Conservation (phyloP, 2,329 filamentous ascomycete genomes). For the Metarhizium humberi region DNA sequence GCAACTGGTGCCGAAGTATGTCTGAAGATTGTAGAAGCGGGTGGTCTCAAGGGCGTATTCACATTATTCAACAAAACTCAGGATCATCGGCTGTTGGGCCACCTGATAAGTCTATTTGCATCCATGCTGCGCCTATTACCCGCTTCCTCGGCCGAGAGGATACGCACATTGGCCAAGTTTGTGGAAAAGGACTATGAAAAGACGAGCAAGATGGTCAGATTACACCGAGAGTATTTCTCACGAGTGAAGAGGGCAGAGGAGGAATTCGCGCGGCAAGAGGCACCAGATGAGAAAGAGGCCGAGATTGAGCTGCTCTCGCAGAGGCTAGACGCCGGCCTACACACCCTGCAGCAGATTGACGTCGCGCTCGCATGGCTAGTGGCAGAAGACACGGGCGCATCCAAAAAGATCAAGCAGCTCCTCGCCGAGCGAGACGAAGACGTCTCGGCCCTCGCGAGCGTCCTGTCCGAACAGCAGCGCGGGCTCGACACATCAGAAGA, state of each 20-base stretch:
- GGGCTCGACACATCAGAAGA: slow-evolving; percentile 47
- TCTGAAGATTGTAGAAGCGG: slow-evolving; percentile 67
- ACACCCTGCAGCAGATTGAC: slow-evolving; percentile 74
- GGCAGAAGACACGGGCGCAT: slow-evolving; percentile 76
- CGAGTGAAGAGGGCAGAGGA: slow-evolving; percentile 50
- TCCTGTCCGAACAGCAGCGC: slow-evolving; percentile 52
- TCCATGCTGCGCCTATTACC: slow-evolving; percentile 74
- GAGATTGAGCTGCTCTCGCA: slow-evolving; percentile 65
- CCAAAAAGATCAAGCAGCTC: slow-evolving; percentile 50
- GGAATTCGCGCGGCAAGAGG: slow-evolving; percentile 26
- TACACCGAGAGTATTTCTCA: slow-evolving; percentile 62
- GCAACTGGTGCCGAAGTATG: slow-evolving; percentile 52
- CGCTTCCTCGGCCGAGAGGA: slow-evolving; percentile 65
- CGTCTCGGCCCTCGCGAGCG: slow-evolving; percentile 52
- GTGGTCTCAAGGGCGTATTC: slow-evolving; percentile 77
- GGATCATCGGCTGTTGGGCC: slow-evolving; percentile 62
- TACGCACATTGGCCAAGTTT: slow-evolving; percentile 85
- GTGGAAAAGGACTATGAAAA: slow-evolving; percentile 93
- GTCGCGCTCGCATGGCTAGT: slow-evolving; percentile 82
- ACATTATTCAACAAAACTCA: slow-evolving; percentile 78
- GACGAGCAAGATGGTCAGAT: slow-evolving; percentile 57
- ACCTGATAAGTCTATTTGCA: slow-evolving; percentile 76
- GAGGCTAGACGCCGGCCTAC: slow-evolving; percentile 76
- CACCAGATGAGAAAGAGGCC: slow-evolving; percentile 35
- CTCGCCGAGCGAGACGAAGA: slow-evolving; percentile 61